phyloP scores from a whole-genome alignment of 2,329 filamentous ascomycete species.

The Aspergillus candidus region DNA sequence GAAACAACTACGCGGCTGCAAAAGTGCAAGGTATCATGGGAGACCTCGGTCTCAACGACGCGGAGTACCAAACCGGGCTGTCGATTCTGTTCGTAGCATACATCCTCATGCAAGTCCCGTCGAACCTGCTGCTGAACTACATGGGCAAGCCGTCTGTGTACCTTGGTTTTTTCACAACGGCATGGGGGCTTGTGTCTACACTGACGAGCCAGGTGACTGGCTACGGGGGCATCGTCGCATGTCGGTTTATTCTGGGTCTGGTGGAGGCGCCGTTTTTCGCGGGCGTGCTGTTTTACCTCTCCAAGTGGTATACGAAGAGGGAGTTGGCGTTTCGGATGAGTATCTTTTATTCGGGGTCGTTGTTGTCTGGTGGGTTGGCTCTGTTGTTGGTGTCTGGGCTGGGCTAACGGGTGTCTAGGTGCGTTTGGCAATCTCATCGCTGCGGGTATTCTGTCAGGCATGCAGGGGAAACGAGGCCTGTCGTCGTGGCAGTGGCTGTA shows the following conservation, averaged over 20 bases:
- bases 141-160: conserved; percentile 40
- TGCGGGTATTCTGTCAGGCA: conserved; percentile 44
- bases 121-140: conserved; percentile 40
- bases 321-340: conserved; percentile 47
- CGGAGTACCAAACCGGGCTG: conserved; percentile 38
- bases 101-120: conserved; percentile 44
- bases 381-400: too few species aligned
- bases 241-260: conserved; percentile 41
- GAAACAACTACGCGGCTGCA: conserved; percentile 45
- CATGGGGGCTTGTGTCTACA: conserved; percentile 43
- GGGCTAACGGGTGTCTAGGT: not conserved
- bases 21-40: conserved; percentile 38
- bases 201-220: conserved; percentile 39
- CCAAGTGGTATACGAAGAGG: conserved; percentile 49
- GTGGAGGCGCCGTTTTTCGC: conserved; percentile 45
- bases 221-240: conserved; percentile 40
- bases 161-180: conserved; percentile 40
- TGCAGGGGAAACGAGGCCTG: conserved; percentile 30
- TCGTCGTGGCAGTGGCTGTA: conserved; percentile 38
- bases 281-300: conserved; percentile 45
- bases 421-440: conserved; percentile 52
- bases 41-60: conserved; percentile 30
- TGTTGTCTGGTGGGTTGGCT: conserved; percentile 47
- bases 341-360: conserved; percentile 48
- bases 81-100: conserved; percentile 42